Evolutionary conservation across 257 asterid species (phyloP), one percentile per base, ranked within the genome.

Genomic region (Lavandula angustifolia): DNA sequence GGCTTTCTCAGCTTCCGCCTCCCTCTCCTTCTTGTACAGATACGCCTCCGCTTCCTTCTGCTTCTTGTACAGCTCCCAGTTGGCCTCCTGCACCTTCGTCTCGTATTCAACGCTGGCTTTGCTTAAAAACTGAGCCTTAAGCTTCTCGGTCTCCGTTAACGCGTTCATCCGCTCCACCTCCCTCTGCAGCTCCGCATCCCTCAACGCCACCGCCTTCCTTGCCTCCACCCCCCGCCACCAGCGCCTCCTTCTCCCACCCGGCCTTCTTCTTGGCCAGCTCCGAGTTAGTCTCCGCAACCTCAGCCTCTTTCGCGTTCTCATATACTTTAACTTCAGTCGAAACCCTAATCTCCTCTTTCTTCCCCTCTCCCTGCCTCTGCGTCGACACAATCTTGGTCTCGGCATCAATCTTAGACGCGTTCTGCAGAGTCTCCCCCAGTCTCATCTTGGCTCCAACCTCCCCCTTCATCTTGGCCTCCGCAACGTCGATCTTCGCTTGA

Each of bases 401-500:
- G 1, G 91, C 95, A 6, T 86, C 95, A 4, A 86, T 86, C 37
- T 70, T 74, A 0, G 95, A 88, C 0, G 95, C 95, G 0, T 86
- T 86, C 60, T 86, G 88, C 5, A 62, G 76, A 0, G 95, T 84
- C 34, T 81, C 77, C 0, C 91, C 94, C 9, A 55, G 78, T 6
- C 94, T 66, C 4, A 63, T 50, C 75, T 86, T 86, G 0, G 86
- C 22, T 0, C 94, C 90, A 0, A 83, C 70, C 62, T 81, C 86
- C 0, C 95, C 95, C 73, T 86, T 86, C 95, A 83, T 86, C 58
- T 29, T 70, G 7, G 95, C 91, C 76, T 86, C 95, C 0, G 95
- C 69, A 1, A 81, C 90, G 9, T 81, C 90, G 1, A 86, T 59
- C 56, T 66, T 81, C 1, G 94, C 94, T 70, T 81, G 90, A 12